Percentiles rank a stretch among this genome's conserved stretches.
Conservation (phyloP, 164 flowering plant genomes). For the Vitis rotundifolia region DNA sequence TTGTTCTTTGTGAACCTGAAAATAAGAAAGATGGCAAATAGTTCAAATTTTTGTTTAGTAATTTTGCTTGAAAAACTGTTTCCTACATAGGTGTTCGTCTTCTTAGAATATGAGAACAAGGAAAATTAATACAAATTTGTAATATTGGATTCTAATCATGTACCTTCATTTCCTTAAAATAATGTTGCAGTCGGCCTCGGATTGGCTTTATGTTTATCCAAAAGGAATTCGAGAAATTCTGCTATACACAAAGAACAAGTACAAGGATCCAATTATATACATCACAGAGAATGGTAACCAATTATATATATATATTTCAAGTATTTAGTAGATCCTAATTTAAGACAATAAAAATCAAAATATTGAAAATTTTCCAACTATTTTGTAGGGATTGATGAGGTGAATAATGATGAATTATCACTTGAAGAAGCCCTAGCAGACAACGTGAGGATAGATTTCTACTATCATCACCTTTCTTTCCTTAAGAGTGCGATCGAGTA, state of each 20-base stretch:
- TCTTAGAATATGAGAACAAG: no score
- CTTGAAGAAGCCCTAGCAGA: conserved; percentile 10
- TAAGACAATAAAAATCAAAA: no score
- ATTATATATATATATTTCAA: no score
- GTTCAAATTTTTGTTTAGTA: neutral
- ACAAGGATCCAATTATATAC: conserved; percentile 35
- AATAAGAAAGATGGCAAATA: neutral
- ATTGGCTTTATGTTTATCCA: conserved; percentile 35
- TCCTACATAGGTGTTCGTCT: neutral
- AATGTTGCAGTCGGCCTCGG: conserved; percentile 29
- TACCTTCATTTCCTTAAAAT: neutral
- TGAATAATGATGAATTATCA: conserved; percentile 19
- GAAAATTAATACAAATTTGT: neutral
- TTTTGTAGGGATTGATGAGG: conserved; percentile 31
- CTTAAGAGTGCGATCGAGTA: conserved; percentile 30
- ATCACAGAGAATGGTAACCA: conserved; percentile 44
- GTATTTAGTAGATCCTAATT: no score
- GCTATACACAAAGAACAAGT: conserved; percentile 24
- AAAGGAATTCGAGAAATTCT: conserved; percentile 31
- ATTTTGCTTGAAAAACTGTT: neutral
- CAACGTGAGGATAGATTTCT: conserved; percentile 8
- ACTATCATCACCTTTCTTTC: neutral
- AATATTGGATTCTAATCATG: no score
- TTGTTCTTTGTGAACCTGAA: neutral
- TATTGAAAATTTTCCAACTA: neutral